Percentiles rank a stretch among this genome's conserved stretches.
phyloP scores from a whole-genome alignment of 192 early-diverging fungal genomes.

The Entomortierella chlamydospora region DNA sequence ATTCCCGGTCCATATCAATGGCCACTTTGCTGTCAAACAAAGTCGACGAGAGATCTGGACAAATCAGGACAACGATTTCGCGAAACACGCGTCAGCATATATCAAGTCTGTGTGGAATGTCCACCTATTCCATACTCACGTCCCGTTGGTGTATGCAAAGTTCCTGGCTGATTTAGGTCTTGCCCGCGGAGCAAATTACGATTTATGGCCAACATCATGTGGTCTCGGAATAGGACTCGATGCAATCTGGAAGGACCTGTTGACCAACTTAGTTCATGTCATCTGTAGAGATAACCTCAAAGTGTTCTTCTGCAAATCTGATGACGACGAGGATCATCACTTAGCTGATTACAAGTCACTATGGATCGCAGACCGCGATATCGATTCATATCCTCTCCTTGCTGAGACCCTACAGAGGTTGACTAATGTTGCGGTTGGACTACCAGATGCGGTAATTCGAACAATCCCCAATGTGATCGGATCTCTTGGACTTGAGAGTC shows the following conservation, averaged over 20 bases:
- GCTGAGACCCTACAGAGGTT: background rate
- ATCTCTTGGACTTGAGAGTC: background rate
- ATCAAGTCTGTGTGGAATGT: conserved; percentile 48
- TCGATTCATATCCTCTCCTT: conserved; percentile 8
- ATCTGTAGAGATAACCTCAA: background rate
- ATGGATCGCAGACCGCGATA: conserved; percentile 9
- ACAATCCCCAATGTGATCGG: background rate
- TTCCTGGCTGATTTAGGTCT: conserved; percentile 19
- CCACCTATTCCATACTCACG: conserved; percentile 23
- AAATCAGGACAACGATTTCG: conserved; percentile 26
- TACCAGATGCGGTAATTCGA: conserved; percentile 12
- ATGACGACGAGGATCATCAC: background rate
- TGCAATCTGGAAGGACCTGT: conserved; percentile 13
- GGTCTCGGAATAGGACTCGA: background rate
- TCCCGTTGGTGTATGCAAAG: conserved; percentile 29
- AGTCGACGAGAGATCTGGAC: conserved; percentile 54
- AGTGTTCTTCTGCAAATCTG: conserved; percentile 14
- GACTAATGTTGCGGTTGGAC: conserved; percentile 1
- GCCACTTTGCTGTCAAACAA: conserved; percentile 52
- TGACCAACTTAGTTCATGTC: background rate
- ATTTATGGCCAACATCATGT: conserved; percentile 15
- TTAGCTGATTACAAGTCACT: background rate
- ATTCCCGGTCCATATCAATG: conserved; percentile 54
- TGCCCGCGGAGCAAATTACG: conserved; percentile 17
- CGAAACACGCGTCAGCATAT: conserved; percentile 2